These are phyloP conservation scores for Cutaneotrichosporon spelunceum DNA, from an alignment of 1,284 basidiomycete species.

Conservation along the genomic window DNA sequence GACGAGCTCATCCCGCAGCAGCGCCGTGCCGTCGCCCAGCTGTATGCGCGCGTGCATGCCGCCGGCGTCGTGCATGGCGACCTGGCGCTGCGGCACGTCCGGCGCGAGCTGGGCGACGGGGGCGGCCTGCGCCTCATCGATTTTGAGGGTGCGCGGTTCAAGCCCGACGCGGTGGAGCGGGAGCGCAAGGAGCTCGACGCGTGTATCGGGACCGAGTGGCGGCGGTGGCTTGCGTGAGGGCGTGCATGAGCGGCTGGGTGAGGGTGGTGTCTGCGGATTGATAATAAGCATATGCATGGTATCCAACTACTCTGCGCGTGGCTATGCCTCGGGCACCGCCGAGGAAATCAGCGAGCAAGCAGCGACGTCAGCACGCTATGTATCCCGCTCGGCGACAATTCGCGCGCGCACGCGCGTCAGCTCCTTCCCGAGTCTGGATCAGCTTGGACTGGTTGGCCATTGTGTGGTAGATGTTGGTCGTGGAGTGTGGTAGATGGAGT, in stretches of 20 bases:
- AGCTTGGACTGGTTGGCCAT: too few species aligned
- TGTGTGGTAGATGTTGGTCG: too few species aligned
- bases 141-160: slow-evolving; percentile 1
- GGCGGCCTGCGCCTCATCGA: slow-evolving; percentile 1
- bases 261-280: too few species aligned
- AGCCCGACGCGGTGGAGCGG: not conserved
- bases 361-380: too few species aligned
- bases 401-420: slow-evolving; percentile 27
- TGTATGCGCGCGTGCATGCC: not conserved
- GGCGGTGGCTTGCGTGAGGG: not conserved
- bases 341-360: too few species aligned
- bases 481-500: too few species aligned
- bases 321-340: too few species aligned
- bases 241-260: not conserved
- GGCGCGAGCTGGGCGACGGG: not conserved
- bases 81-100: slow-evolving; percentile 6
- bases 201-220: slow-evolving; percentile 6
- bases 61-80: slow-evolving; percentile 7
- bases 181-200: slow-evolving; percentile 1
- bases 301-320: too few species aligned
- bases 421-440: slow-evolving; percentile 32
- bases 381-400: not conserved
- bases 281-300: not conserved
- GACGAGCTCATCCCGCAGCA: not conserved
- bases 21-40: slow-evolving; percentile 5